These are phyloP conservation scores for Ceratocystis cacaofunesta DNA, from an alignment of 2,329 filamentous ascomycete species.

Conservation along the genomic window DNA sequence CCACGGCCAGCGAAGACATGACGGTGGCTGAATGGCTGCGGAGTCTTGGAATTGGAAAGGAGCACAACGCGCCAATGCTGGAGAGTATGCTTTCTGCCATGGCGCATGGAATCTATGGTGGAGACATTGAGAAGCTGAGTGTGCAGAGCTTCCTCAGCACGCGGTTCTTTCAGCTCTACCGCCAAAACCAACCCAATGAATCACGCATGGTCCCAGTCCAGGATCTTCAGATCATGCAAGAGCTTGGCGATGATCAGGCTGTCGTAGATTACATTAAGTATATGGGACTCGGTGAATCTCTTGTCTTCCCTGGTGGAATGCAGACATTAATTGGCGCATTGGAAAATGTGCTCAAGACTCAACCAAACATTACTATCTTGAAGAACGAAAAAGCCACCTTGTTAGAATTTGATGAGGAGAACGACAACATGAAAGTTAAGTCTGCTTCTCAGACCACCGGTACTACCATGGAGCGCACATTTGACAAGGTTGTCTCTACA, in stretches of 20 bases:
- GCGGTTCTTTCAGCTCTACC: conserved; percentile 26
- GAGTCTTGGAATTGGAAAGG: conserved; percentile 17
- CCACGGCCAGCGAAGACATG: conserved; percentile 24
- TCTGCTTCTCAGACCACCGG: background rate
- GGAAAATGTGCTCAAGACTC: conserved; percentile 7
- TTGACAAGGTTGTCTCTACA: conserved; percentile 51
- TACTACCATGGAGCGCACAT: conserved; percentile 20
- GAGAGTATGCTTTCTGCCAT: conserved; percentile 62
- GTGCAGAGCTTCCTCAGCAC: conserved; percentile 41
- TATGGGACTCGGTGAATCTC: conserved; percentile 15
- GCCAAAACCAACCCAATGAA: conserved; percentile 15
- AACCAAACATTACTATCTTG: conserved; percentile 12
- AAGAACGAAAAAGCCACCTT: conserved; percentile 19
- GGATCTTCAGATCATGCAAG: conserved; percentile 23
- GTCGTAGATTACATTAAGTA: conserved; percentile 16
- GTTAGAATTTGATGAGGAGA: background rate
- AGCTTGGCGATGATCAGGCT: conserved; percentile 22
- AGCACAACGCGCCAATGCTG: conserved; percentile 30
- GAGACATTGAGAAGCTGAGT: conserved; percentile 70
- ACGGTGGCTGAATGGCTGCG: conserved; percentile 28
- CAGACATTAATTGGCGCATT: conserved; percentile 38
- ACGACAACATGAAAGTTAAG: background rate
- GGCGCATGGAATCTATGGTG: conserved; percentile 83
- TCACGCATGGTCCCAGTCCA: conserved; percentile 21
- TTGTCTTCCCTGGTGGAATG: conserved; percentile 36